Evolutionary conservation across 2,329 filamentous ascomycete species (phyloP).

Genomic region (Calonectria leucothoes): DNA sequence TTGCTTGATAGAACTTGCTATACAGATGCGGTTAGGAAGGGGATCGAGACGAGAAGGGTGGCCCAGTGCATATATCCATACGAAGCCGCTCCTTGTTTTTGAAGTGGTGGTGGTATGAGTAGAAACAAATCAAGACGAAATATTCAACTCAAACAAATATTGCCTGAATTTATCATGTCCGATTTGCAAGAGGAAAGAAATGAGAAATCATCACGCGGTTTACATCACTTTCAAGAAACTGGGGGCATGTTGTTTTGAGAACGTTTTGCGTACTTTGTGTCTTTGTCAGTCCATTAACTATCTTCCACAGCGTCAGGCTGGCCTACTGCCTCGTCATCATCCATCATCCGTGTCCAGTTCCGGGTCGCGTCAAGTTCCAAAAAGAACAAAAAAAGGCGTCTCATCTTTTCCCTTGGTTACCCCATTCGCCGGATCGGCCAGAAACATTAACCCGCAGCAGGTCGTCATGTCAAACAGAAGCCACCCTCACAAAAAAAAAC

Average conservation of each 20-base stretch:
- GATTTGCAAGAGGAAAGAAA: neutral
- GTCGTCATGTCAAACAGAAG: constrained; percentile 20
- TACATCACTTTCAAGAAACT: neutral
- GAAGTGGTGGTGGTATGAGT: neutral
- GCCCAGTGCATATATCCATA: neutral
- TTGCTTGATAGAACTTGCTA: constrained; percentile 7
- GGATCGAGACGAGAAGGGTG: neutral
- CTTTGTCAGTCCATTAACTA: constrained; percentile 20
- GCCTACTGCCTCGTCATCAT: constrained; percentile 10
- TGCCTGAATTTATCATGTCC: neutral
- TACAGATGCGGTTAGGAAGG: neutral
- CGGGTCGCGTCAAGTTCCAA: constrained; percentile 20
- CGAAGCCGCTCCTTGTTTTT: neutral
- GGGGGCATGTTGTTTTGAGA: neutral
- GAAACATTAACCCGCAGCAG: constrained; percentile 14
- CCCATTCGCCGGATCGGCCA: constrained; percentile 9
- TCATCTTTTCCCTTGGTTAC: constrained; percentile 11
- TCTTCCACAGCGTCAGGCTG: constrained; percentile 15
- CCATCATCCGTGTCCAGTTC: constrained; percentile 24
- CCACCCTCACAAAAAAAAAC: constrained; percentile 4
- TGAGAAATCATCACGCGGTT: neutral
- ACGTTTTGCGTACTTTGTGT: constrained; percentile 19
- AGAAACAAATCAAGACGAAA: neutral
- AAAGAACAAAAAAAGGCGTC: constrained; percentile 14
- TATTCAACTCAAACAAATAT: neutral